Conservation (phyloP, 441 rosid species). For the Cnidoscolus chayamansa region DNA sequence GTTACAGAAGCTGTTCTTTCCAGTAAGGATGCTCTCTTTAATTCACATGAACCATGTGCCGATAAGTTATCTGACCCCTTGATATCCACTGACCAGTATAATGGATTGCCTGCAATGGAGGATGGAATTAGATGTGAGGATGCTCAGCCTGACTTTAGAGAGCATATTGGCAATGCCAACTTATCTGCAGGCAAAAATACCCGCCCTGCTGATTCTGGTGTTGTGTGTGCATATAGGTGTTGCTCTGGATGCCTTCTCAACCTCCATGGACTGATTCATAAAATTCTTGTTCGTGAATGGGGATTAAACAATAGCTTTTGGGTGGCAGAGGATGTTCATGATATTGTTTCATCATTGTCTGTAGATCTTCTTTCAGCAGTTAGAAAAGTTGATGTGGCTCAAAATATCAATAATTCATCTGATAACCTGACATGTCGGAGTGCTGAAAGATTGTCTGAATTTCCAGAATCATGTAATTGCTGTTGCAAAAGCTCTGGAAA, state of each 20-base stretch:
- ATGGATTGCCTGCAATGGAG: constrained; percentile 20
- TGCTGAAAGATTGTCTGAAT: constrained; percentile 18
- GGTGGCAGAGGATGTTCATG: constrained; percentile 64
- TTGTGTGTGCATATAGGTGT: constrained; percentile 60
- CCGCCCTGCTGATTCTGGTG: constrained; percentile 33
- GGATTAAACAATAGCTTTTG: constrained; percentile 37
- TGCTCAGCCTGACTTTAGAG: constrained; percentile 23
- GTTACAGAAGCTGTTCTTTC: constrained; percentile 19
- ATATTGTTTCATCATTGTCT: constrained; percentile 64
- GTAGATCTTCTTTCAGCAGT: constrained; percentile 61
- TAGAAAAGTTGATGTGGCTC: constrained; percentile 41
- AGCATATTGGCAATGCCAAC: constrained; percentile 22
- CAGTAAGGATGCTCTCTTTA: constrained; percentile 31
- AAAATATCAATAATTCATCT: constrained; percentile 25
- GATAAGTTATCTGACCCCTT: constrained; percentile 8
- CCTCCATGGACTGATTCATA: constrained; percentile 51
- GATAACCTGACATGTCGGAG: constrained; percentile 28
- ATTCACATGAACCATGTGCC: constrained; percentile 23
- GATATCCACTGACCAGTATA: constrained; percentile 24
- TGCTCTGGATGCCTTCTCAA: constrained; percentile 57
- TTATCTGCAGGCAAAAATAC: constrained; percentile 25
- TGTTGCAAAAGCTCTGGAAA: constrained; percentile 41
- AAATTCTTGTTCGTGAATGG: constrained; percentile 44
- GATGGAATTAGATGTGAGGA: constrained; percentile 21
- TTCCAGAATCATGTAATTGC: constrained; percentile 34